These are phyloP conservation scores for Amoebophrya sp. DNA, from an alignment of 169 alveolate genomes.

Conservation along the genomic window DNA sequence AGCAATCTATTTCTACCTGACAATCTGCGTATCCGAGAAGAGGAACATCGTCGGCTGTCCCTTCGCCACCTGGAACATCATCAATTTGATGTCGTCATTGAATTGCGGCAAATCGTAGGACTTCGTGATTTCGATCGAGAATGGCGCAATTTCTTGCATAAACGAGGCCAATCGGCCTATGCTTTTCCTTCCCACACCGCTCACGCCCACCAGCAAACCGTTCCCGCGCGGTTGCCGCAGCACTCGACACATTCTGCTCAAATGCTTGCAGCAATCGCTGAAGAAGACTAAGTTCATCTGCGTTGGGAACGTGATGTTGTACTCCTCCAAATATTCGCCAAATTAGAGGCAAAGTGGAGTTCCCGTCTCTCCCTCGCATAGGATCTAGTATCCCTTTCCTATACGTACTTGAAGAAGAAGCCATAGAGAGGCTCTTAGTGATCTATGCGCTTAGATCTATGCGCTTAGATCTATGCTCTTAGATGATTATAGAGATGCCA, in stretches of 20 bases:
- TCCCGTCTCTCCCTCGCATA: conserved; percentile 59
- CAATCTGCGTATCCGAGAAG: conserved; percentile 81
- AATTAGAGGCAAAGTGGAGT: too few relatives aligned
- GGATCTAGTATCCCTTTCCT: too few relatives aligned
- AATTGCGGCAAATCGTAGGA: conserved; percentile 71
- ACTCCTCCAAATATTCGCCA: conserved; percentile 72
- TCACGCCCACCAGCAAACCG: conserved; percentile 89
- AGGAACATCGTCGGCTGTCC: conserved; percentile 67
- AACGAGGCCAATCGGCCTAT: conserved; percentile 81
- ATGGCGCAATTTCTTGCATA: conserved; percentile 71
- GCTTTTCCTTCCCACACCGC: conserved; percentile 91
- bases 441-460: too few relatives aligned
- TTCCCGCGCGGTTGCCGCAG: conserved; percentile 80
- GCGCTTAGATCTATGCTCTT: too few relatives aligned
- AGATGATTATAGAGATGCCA: too few relatives aligned
- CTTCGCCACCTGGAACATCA: conserved; percentile 69
- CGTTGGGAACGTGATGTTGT: conserved; percentile 72
- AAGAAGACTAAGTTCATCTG: conserved; percentile 88
- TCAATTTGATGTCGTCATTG: conserved; percentile 73
- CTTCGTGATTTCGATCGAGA: conserved; percentile 74
- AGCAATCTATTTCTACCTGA: conserved; percentile 78
- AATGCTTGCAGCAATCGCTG: conserved; percentile 82
- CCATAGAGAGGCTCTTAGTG: too few relatives aligned
- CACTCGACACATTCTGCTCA: conserved; percentile 78
- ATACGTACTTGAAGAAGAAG: too few relatives aligned